Conservation (phyloP, 352 stramenopile genomes). For the Pythium biforme region DNA sequence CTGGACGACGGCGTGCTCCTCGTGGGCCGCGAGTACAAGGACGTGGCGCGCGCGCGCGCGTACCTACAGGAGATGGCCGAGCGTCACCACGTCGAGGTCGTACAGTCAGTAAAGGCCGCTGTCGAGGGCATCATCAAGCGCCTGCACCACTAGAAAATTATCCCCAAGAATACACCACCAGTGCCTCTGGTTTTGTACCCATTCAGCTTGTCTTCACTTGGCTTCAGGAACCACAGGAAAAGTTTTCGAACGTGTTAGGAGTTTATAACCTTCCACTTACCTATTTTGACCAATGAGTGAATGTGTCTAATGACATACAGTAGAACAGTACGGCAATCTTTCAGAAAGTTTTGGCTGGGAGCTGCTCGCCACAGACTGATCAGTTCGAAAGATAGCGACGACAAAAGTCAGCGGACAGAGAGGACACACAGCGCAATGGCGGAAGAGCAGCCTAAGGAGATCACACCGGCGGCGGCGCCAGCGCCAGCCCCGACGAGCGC, state of each 20-base stretch:
- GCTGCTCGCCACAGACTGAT: constrained; percentile 14
- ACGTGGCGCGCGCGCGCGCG: constrained; percentile 66
- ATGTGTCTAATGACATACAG: constrained; percentile 9
- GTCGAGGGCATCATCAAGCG: constrained; percentile 65
- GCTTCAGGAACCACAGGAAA: constrained; percentile 18
- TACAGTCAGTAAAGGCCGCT: constrained; percentile 57
- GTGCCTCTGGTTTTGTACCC: neutral
- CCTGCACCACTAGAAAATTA: constrained; percentile 32
- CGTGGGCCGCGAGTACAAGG: constrained; percentile 71
- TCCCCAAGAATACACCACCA: neutral
- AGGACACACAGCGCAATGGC: constrained; percentile 22
- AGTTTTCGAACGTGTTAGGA: constrained; percentile 3
- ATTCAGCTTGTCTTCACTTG: neutral
- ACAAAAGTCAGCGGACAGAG: neutral
- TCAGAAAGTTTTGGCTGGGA: neutral
- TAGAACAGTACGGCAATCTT: neutral
- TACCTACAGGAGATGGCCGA: constrained; percentile 88
- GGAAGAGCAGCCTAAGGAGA: constrained; percentile 20
- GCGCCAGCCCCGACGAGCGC: constrained; percentile 17
- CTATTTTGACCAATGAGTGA: neutral
- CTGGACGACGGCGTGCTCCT: constrained; percentile 49
- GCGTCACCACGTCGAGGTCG: constrained; percentile 75
- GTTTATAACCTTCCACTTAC: constrained; percentile 4
- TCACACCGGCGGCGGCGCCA: constrained; percentile 10
- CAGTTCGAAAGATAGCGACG: constrained; percentile 23